Evolutionary conservation across 2,329 filamentous ascomycete species (phyloP).

Genomic region (Pseudogymnoascus sp.): DNA sequence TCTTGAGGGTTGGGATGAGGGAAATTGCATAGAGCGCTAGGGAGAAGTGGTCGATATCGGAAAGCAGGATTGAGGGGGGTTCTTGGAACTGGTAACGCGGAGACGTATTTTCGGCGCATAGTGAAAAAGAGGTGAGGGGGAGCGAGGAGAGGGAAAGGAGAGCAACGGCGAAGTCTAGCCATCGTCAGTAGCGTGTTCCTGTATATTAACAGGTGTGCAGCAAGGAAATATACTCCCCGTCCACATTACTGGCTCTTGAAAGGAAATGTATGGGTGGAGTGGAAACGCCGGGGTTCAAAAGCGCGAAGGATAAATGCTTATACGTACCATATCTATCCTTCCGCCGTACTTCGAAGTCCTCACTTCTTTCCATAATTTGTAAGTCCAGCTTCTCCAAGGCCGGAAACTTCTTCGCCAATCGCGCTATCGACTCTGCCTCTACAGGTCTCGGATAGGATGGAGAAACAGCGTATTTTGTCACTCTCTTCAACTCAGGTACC

Average conservation of each 20-base stretch:
- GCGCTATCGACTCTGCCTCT: neutral
- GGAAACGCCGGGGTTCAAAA: neutral
- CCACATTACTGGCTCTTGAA: neutral
- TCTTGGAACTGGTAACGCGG: slow-evolving; percentile 5
- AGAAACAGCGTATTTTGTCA: neutral
- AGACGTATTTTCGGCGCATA: neutral
- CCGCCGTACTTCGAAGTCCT: neutral
- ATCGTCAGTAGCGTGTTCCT: neutral
- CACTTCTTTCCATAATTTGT: neutral
- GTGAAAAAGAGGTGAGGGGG: neutral
- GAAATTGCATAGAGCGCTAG: slow-evolving; percentile 9
- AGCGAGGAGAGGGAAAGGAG: slow-evolving; percentile 3
- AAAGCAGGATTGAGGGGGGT: neutral
- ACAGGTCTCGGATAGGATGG: neutral
- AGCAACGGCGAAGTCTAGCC: neutral
- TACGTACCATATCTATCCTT: slow-evolving; percentile 4
- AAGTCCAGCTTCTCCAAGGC: neutral
- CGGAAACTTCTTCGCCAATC: neutral
- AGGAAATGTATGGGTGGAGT: neutral
- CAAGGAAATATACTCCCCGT: neutral
- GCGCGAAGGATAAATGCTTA: neutral
- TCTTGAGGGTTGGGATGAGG: slow-evolving; percentile 8
- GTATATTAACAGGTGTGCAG: neutral
- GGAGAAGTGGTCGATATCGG: slow-evolving; percentile 8
- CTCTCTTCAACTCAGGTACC: neutral